phyloP scores from a whole-genome alignment of 2,329 filamentous ascomycete species.

The Cladosporium austrohemisphaericum region DNA sequence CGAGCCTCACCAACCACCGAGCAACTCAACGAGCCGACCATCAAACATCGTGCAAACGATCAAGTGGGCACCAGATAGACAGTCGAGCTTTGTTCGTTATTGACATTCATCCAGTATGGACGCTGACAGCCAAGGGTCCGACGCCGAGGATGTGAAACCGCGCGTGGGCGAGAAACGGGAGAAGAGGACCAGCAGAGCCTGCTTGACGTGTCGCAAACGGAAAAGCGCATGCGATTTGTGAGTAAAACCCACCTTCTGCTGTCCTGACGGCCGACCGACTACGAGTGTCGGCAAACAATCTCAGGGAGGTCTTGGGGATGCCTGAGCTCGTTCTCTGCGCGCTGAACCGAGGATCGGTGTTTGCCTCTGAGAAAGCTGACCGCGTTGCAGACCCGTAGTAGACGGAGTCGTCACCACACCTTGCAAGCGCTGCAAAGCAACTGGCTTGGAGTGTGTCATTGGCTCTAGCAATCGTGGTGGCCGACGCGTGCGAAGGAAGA shows the following conservation, averaged over 20 bases:
- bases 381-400: slow-evolving; percentile 36
- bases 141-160: slow-evolving; percentile 11
- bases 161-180: slow-evolving; percentile 17
- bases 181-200: slow-evolving; percentile 24
- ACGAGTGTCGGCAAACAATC: too few species aligned
- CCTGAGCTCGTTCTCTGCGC: too few species aligned
- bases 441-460: slow-evolving; percentile 56
- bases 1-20: too few species aligned
- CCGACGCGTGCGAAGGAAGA: slow-evolving; percentile 42
- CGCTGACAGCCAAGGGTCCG: slow-evolving; percentile 12
- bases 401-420: slow-evolving; percentile 50
- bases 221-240: slow-evolving; percentile 25
- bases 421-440: slow-evolving; percentile 56
- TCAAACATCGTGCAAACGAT: too few species aligned
- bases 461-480: slow-evolving; percentile 59
- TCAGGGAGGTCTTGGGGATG: too few species aligned
- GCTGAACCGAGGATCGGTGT: too few species aligned
- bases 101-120: too few species aligned
- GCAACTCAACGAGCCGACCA: too few species aligned
- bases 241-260: too few species aligned
- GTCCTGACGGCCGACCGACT: too few species aligned
- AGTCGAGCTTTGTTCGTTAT: too few species aligned
- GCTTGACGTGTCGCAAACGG: slow-evolving; percentile 23
- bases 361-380: slow-evolving; percentile 21
- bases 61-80: too few species aligned